Base-by-base conservation (phyloP, 495 filamentous ascomycete species). In the Penicillium steckii region DNA sequence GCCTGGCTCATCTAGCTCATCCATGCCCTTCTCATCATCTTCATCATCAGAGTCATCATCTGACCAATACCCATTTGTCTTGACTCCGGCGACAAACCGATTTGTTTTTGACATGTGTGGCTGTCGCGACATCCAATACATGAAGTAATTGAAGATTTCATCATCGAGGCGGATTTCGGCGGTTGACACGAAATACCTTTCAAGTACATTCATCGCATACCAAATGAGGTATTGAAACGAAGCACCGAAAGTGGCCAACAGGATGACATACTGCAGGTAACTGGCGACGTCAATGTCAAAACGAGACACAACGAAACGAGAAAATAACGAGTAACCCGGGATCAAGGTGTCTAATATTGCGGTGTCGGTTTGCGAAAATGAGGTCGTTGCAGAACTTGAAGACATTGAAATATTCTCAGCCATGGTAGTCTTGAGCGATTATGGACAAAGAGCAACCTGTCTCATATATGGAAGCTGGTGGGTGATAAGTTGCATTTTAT, bases 271-370 rank as follows among this genome's bases (percentile, higher is more conserved):
- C 2, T 86, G 86, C 32, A 92, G 76, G 64, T 89, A 85, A n/a
- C 84, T 46, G 41, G 82, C 84, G 10, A 90, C 70, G 59, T 95
- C 89, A 64, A 95, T 77, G 37, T 84, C 76, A 2, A 88, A 68
- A 47, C 83, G 79, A 22, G 80, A 80, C 6, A 80, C 66, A 5
- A 88, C 56, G 21, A 83, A 76, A 2, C 77, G 68, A 0, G 85
- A 84, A 45, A 89, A 71, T 54, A 87, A 62, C 1, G 82, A 77
- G 65, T 89, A 90, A 13, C 88, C 88, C 0, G 88, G 88, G 48
- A 92, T 83, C 63, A 92, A 78, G 22, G 80, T 74, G 53, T 92
- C 87, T 13, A 92, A 74, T n/a, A 90, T 71, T n/a, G 59, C 62
- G 1, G 67, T 66, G 17, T 75, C 72, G 8, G 64, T 51, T 1